A percentile compares a stretch with the other conserved stretches of the same genome.
phyloP scores from a whole-genome alignment of 495 filamentous ascomycete genomes.

The Penicillium mononematosum region DNA sequence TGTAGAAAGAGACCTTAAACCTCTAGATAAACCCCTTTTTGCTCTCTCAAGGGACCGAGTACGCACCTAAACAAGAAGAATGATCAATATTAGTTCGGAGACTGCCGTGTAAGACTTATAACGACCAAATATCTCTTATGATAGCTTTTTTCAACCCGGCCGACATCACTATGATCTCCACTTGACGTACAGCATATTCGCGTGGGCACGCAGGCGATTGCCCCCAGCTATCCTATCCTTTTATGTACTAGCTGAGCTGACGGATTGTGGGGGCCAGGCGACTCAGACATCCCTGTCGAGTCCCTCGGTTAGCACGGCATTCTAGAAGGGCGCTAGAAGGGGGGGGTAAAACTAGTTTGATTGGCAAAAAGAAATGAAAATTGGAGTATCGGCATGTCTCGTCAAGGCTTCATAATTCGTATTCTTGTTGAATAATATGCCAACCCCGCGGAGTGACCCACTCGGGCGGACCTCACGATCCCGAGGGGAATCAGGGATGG shows the following conservation, averaged over 20 bases:
- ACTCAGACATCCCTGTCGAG: neutral
- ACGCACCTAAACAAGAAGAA: too few relatives aligned
- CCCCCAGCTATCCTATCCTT: too few relatives aligned
- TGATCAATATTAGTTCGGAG: too few relatives aligned
- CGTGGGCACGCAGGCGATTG: too few relatives aligned
- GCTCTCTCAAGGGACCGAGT: too few relatives aligned
- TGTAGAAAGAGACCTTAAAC: too few relatives aligned
- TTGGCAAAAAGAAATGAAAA: neutral
- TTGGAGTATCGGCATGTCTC: neutral
- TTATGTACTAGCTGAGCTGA: neutral
- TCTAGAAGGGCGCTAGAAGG: conserved; percentile 13
- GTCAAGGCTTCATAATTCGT: neutral
- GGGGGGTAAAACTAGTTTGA: neutral
- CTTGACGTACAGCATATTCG: too few relatives aligned
- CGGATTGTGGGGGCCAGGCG: neutral
- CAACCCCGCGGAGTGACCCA: neutral
- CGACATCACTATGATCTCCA: too few relatives aligned
- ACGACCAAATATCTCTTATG: too few relatives aligned
- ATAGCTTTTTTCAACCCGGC: too few relatives aligned
- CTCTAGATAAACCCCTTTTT: too few relatives aligned
- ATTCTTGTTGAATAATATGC: neutral
- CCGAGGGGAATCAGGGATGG: neutral
- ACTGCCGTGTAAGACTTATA: too few relatives aligned
- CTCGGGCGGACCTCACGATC: neutral
- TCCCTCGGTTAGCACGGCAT: conserved; percentile 6